Conservation (phyloP, 495 filamentous ascomycete species). For the Aspergillus asperescens region DNA sequence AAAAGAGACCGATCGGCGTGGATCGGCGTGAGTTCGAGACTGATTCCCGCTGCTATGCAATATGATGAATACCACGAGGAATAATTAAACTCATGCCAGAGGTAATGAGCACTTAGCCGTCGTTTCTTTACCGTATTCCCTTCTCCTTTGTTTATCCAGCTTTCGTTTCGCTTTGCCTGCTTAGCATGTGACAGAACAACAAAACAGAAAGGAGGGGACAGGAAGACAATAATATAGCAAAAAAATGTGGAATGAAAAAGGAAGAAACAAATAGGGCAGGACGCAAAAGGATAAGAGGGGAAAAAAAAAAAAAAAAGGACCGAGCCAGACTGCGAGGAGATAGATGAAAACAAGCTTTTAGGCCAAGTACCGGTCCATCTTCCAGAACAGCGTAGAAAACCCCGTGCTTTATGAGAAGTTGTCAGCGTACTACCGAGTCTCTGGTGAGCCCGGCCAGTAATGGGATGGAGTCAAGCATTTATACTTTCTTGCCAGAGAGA, state of each 20-base stretch:
- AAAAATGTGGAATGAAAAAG: constrained; percentile 1
- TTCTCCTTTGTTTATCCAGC: neutral
- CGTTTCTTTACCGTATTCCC: constrained; percentile 1
- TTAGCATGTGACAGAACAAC: constrained; percentile 2
- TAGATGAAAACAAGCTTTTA: constrained; percentile 2
- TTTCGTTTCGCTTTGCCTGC: constrained; percentile 2
- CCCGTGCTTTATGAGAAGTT: neutral
- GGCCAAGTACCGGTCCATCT: constrained; percentile 4
- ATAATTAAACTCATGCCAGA: constrained; percentile 9
- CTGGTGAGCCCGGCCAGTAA: neutral
- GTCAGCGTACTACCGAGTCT: constrained; percentile 3
- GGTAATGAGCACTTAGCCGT: constrained; percentile 12
- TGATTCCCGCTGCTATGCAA: constrained; percentile 41
- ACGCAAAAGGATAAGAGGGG: neutral
- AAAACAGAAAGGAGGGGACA: too few species aligned
- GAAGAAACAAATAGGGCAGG: neutral
- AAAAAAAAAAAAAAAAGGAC: too few species aligned
- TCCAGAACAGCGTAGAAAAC: neutral
- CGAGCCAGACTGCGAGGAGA: too few species aligned
- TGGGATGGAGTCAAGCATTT: neutral
- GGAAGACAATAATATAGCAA: constrained; percentile 3
- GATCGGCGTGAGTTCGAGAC: constrained; percentile 42
- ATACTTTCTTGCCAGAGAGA: constrained; percentile 15
- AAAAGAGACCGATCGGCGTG: constrained; percentile 36
- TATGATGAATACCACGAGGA: constrained; percentile 21